A percentile compares a stretch with the other conserved stretches of the same genome.
Conservation (phyloP, 345 rosid genomes). For the Passiflora organensis region DNA sequence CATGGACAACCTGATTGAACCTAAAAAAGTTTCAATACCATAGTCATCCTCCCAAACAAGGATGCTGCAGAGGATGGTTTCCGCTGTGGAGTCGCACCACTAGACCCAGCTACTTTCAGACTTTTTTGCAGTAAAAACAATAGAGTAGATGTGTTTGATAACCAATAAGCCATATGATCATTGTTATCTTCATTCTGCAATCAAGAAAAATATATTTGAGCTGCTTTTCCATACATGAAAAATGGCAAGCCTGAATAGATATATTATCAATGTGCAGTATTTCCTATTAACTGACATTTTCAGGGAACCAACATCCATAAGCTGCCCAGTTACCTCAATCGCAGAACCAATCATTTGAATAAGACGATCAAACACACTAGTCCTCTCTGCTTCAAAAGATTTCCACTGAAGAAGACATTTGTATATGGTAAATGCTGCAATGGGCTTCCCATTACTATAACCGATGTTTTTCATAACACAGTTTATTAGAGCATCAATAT, state of each 20-base stretch:
- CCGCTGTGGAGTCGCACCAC: slow-evolving; percentile 50
- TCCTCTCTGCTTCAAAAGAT: slow-evolving; percentile 94
- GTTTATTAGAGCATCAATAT: slow-evolving; percentile 71
- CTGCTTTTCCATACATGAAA: no score
- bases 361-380: slow-evolving; percentile 92
- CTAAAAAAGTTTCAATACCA: slow-evolving; percentile 46
- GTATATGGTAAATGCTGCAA: slow-evolving; percentile 94
- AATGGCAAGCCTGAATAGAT: no score
- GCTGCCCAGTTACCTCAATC: slow-evolving; percentile 61
- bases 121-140: slow-evolving; percentile 86
- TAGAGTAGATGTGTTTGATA: slow-evolving; percentile 78
- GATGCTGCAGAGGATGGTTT: slow-evolving; percentile 96
- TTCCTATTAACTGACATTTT: neutral
- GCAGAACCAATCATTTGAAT: slow-evolving; percentile 98
- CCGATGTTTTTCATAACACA: slow-evolving; percentile 73
- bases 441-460: slow-evolving; percentile 76
- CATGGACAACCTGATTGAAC: slow-evolving; percentile 8
- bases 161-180: slow-evolving; percentile 96
- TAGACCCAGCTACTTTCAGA: slow-evolving; percentile 62
- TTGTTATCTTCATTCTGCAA: slow-evolving; percentile 89
- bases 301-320: slow-evolving; percentile 6
- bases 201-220: slow-evolving; percentile 1
- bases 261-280: no score
- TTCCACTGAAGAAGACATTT: slow-evolving; percentile 97
- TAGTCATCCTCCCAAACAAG: slow-evolving; percentile 91